Conservation (phyloP, 2,329 filamentous ascomycete species). For the Ophiostoma novo-ulmi region DNA sequence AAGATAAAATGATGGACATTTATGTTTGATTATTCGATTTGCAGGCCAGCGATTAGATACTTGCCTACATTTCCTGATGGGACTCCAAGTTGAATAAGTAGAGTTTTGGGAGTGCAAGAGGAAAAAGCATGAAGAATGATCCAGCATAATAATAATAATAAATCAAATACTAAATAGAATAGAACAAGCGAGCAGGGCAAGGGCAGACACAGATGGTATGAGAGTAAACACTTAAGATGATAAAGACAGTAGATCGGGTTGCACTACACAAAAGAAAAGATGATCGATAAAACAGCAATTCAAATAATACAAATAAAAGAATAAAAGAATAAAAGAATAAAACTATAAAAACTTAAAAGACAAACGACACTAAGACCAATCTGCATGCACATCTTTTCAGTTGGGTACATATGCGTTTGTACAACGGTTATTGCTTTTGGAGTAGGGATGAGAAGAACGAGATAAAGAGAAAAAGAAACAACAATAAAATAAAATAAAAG, state of each 20-base stretch:
- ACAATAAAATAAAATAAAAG: too few species aligned
- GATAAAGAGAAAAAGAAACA: too few species aligned
- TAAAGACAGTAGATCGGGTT: too few species aligned
- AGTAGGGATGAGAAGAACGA: too few species aligned
- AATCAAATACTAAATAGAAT: background rate
- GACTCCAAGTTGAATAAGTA: too few species aligned
- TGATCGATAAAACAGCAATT: background rate
- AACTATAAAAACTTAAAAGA: background rate
- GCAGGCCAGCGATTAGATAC: too few species aligned
- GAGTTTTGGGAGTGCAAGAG: background rate
- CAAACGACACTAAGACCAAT: background rate
- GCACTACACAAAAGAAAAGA: too few species aligned
- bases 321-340: background rate
- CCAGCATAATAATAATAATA: background rate
- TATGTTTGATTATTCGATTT: too few species aligned
- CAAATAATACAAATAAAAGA: background rate
- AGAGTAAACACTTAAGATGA: too few species aligned
- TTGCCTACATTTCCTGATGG: too few species aligned
- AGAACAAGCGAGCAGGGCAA: background rate
- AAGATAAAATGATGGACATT: too few species aligned
- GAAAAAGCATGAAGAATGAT: background rate
- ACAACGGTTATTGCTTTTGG: background rate
- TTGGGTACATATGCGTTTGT: background rate
- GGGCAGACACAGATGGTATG: too few species aligned
- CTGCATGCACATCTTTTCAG: background rate